Base-by-base conservation (phyloP, 768 basidiomycete genomes). In the Filobasidium floriforme region DNA sequence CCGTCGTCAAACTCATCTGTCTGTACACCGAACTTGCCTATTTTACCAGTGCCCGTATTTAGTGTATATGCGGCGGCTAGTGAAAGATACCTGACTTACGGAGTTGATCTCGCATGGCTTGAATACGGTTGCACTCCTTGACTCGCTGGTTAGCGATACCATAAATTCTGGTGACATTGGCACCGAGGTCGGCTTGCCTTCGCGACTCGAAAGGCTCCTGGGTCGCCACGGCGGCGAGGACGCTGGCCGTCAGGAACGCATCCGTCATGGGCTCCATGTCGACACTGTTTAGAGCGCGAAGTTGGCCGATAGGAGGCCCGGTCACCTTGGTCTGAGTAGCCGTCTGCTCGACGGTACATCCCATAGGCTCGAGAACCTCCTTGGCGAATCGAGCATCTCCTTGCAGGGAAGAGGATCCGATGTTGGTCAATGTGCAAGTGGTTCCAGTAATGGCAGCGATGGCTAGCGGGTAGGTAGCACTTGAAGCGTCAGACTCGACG, bases 231-330 rank as follows among this genome's bases (percentile, higher is more conserved):
- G 96, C 94, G 61, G 91, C 93, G 22, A 99, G 81, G 9, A 88
- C 92, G 12, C 86, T 89, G 10, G 96, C 94, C 1, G 93, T 97
- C 80, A 98, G 84, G 82, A 99, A 99, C 24, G 94, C 96, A 77
- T 99, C 96, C 7, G 96, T 99, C 96, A 99, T 98, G n/a, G 88
- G 87, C 79, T 96, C 92, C 96, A 98, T 98, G 76, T 98, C 91
- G 24, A 97, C 86, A 71, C 87, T 84, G 61, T 89, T 89, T 60
- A 96, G 83, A 1, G 89, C 89, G 70, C 87, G 86, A 59, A 99
- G 83, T 71, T 86, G 81, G 0, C 92, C 90, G 14, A 86, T 79
- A 0, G 89, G 87, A 2, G 94, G 94, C 0, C 96, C 96, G 0
- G 84, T 87, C 41, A 98, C 96, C 11, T 90, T 96, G 10, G 94